Base-by-base conservation (phyloP, 306 rosid species). In the Purshia tridentata region DNA sequence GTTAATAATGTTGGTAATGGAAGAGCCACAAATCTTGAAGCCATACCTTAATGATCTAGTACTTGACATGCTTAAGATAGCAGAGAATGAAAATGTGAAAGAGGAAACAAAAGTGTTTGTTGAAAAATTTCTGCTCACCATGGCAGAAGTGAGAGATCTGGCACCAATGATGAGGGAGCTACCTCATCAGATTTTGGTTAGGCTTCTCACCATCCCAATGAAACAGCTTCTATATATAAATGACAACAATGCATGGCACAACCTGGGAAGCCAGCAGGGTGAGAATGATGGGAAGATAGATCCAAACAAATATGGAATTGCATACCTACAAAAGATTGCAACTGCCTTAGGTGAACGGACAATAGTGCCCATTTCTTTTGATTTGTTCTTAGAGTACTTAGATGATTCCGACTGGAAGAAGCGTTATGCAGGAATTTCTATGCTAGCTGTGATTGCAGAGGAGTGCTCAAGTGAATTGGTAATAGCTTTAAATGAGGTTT, bases 1-100 rank as follows among this genome's bases (percentile, higher is more conserved):
- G 73, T 69, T 69, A 12, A 69, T 69, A 69, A 69, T 52, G 61
- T n/a, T 69, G 73, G 61, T 69, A 44, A 52, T 37, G 62, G 73
- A 52, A 16, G 48, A 52, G 35, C 49, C 73, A 18, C 61, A 18
- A 10, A 55, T 69, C 37, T 52, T 69, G 61, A 69, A 52, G 62
- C 73, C 73, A 6, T 69, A 69, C 62, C 73, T 69, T 39, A 52
- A 69, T 48, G 61, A 69, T 37, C 49, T 69, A 52, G 73, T 69
- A 18, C 73, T 69, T 6, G 73, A 69, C 37, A 69, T 69, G 73
- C 73, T 69, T 39, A 69, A 51, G 22, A 57, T 69, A 20, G 49
- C 29, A 10, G 73, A 69, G 50, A 51, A 49, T 37, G 20, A 52
- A n/a, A 42, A 69, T 9, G 73, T 69, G 49, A 52, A 48, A 6